Evolutionary conservation across 176 grass and related monocot genomes (phyloP), one percentile per base, ranked within the genome.

Genomic region (Poa annua): DNA sequence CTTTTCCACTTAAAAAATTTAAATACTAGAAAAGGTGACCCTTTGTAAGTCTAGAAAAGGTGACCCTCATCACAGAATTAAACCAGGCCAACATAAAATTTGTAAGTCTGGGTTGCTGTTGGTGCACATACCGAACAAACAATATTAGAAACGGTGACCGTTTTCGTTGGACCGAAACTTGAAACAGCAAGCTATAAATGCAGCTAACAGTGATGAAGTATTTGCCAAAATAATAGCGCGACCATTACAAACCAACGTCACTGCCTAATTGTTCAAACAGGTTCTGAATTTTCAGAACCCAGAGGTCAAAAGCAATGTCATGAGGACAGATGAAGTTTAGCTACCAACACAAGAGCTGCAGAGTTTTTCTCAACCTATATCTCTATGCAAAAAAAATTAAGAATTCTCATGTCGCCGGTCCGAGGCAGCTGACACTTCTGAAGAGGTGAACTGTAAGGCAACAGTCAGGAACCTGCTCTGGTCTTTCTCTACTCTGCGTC

Each of bases 381-480:
- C 53, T 21, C 20, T 56, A 21, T 56, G 53, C 53, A 56, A 56
- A 39, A 39, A 54, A 55, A 0, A 56, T 56, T 21, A 56, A 56
- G 53, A 56, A 56, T 56, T 56, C 53, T 56, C 7, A 21, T 21
- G 53, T 56, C 2, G 53, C 17, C 52, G 6, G 20, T 56, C 53
- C 19, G 1, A 5, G 26, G 11, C 79, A 81, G 51, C 2, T 29
- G 17, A 19, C 5, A 6, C 38, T 83, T 74, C 54, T 83, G 25
- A 22, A 56, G 53, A 56, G 20, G 49, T 24, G 21, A 60, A 48
- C 14, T 62, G 54, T 33, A 22, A 10, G 22, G 36, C 72, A 10
- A 20, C 35, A 48, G 54, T 74, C 81, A 22, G 53, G 72, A 62
- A 60, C 38, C 44, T 62, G 55, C 19, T 74, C 19, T 22, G 20